These are phyloP conservation scores for Sarocladium strictum DNA, from an alignment of 2,329 filamentous ascomycete species.

Conservation along the genomic window DNA sequence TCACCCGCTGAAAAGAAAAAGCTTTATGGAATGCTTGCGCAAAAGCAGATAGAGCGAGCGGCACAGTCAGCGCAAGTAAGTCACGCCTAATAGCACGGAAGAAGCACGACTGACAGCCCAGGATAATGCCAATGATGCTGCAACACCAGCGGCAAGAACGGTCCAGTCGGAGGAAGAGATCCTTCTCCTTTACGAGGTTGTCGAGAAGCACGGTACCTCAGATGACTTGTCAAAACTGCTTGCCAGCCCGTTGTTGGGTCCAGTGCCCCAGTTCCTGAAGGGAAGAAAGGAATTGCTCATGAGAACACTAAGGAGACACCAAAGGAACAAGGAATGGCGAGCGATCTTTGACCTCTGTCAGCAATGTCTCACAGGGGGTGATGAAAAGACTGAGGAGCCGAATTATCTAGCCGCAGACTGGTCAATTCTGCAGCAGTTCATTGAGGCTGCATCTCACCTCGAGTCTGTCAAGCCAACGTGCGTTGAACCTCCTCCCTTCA, in stretches of 20 bases:
- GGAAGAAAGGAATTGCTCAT: conserved; percentile 42
- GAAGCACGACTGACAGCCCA: background rate
- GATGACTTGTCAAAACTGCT: conserved; percentile 36
- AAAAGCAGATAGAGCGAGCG: conserved; percentile 46
- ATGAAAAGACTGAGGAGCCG: conserved; percentile 27
- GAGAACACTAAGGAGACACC: conserved; percentile 32
- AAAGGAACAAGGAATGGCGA: conserved; percentile 34
- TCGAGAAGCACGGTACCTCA: conserved; percentile 35
- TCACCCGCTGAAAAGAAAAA: conserved; percentile 42
- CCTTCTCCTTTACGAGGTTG: conserved; percentile 41
- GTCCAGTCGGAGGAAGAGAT: conserved; percentile 45
- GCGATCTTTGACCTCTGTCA: conserved; percentile 37
- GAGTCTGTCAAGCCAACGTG: conserved; percentile 27
- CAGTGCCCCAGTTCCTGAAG: conserved; percentile 35
- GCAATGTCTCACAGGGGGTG: conserved; percentile 32
- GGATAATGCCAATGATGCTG: conserved; percentile 7
- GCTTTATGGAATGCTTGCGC: conserved; percentile 44
- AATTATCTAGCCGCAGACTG: conserved; percentile 41
- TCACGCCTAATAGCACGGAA: too few species aligned
- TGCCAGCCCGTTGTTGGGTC: conserved; percentile 32
- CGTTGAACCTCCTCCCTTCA: conserved; percentile 10
- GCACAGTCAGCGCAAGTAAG: conserved; percentile 38
- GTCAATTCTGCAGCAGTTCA: conserved; percentile 32
- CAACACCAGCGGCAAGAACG: conserved; percentile 20
- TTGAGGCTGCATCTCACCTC: conserved; percentile 30